Conservation (phyloP, 495 filamentous ascomycete species). For the Tuber brumale region DNA sequence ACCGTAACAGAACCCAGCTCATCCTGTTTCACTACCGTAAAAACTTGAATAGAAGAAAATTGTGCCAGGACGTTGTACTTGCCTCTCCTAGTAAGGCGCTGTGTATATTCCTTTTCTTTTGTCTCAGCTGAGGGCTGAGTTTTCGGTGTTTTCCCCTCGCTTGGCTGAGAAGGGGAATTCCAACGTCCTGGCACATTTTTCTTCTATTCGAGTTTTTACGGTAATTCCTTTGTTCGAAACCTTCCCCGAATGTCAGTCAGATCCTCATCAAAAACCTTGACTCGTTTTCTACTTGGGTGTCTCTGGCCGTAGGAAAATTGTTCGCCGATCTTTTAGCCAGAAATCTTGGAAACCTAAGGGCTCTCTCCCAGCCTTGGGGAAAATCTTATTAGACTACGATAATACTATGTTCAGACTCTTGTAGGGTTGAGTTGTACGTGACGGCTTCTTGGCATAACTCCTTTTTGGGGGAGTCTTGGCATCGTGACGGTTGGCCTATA, state of each 20-base stretch:
- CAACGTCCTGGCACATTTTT: no score
- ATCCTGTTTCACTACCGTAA: not conserved
- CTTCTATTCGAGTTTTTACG: no score
- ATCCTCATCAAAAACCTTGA: not conserved
- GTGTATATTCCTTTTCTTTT: no score
- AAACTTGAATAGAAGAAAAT: no score
- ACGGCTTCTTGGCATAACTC: not conserved
- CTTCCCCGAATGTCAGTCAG: not conserved
- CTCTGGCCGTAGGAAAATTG: not conserved
- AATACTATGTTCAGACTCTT: not conserved
- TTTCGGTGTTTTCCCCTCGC: no score
- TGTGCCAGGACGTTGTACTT: no score
- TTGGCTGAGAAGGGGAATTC: no score
- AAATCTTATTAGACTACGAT: not conserved
- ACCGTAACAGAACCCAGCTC: not conserved
- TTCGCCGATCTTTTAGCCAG: not conserved
- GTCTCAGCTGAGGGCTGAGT: no score
- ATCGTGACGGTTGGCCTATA: not conserved
- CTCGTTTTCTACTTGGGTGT: not conserved
- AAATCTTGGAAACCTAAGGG: not conserved
- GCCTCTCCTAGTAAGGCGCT: no score
- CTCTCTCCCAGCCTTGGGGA: not conserved
- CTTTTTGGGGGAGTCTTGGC: not conserved
- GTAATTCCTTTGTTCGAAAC: not conserved
- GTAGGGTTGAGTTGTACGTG: not conserved